Percentiles rank a stretch among this genome's conserved stretches.
These are phyloP conservation scores for Fragaria ananassa DNA, from an alignment of 306 rosid genomes.

Conservation along the genomic window DNA sequence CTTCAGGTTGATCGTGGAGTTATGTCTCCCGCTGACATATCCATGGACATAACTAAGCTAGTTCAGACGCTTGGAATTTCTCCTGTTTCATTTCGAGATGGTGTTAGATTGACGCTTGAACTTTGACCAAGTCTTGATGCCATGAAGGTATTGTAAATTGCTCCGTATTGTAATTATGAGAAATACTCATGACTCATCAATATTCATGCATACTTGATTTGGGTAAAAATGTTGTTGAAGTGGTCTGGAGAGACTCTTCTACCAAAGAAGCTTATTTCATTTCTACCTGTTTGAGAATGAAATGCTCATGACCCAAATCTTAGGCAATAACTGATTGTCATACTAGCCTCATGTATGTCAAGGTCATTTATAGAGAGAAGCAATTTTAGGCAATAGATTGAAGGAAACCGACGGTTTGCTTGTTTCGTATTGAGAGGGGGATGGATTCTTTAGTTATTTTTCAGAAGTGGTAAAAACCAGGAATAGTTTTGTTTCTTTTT, in stretches of 20 bases:
- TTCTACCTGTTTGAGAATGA: neutral
- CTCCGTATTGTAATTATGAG: neutral
- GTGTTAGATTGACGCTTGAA: constrained; percentile 66
- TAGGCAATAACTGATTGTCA: neutral
- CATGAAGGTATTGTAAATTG: constrained; percentile 11
- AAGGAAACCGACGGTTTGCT: neutral
- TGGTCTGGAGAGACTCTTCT: neutral
- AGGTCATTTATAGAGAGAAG: too few relatives aligned
- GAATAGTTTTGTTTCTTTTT: too few relatives aligned
- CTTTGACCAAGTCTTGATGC: constrained; percentile 41
- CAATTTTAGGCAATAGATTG: neutral
- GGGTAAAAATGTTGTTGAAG: neutral
- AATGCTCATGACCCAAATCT: neutral
- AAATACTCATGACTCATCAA: neutral
- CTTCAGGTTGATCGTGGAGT: constrained; percentile 87
- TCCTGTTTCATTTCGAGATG: constrained; percentile 67
- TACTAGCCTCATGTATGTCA: neutral
- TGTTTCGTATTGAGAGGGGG: neutral
- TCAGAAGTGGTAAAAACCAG: too few relatives aligned
- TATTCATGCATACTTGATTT: neutral
- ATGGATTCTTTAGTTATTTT: neutral
- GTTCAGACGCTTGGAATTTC: constrained; percentile 48
- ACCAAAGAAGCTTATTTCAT: neutral
- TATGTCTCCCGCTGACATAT: constrained; percentile 85
- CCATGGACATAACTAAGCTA: constrained; percentile 78